These are phyloP conservation scores for Ophiorrhiza pumila DNA, from an alignment of 257 asterid genomes.

Conservation along the genomic window DNA sequence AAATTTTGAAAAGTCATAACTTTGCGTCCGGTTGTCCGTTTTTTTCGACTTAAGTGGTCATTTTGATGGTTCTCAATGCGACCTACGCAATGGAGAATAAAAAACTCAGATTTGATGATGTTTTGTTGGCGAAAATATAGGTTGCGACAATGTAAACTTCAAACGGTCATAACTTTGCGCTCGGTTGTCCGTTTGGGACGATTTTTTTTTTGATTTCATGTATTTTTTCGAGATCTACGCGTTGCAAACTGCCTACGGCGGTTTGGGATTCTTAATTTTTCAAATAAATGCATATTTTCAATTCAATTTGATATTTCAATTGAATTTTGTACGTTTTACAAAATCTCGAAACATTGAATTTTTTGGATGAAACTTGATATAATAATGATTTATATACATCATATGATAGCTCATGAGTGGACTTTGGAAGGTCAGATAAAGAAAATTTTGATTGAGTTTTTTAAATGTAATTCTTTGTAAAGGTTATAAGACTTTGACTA, in stretches of 20 bases:
- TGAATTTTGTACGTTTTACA: too few species aligned
- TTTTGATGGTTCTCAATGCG: background rate
- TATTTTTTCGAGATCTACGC: constrained; percentile 18
- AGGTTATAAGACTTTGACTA: too few species aligned
- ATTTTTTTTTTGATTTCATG: constrained; percentile 22
- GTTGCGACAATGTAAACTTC: background rate
- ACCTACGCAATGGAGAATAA: background rate
- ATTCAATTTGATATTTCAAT: background rate
- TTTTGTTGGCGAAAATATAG: too few species aligned
- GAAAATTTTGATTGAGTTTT: too few species aligned
- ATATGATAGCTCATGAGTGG: too few species aligned
- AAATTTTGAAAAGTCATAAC: constrained; percentile 19
- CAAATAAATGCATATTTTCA: background rate
- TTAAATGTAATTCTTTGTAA: too few species aligned
- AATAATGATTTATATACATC: too few species aligned
- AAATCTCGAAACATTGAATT: too few species aligned
- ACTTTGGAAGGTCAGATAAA: too few species aligned
- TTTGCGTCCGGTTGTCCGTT: constrained; percentile 13
- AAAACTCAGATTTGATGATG: too few species aligned
- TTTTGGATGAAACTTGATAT: too few species aligned
- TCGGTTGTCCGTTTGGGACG: constrained; percentile 19
- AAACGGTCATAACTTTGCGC: constrained; percentile 21
- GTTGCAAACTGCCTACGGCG: constrained; percentile 24
- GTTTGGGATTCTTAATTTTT: background rate
- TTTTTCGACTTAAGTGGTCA: background rate